Evolutionary conservation across 1,284 basidiomycete species (phyloP), one percentile per base, ranked within the genome.

Genomic region (Moesziomyces sp.): DNA sequence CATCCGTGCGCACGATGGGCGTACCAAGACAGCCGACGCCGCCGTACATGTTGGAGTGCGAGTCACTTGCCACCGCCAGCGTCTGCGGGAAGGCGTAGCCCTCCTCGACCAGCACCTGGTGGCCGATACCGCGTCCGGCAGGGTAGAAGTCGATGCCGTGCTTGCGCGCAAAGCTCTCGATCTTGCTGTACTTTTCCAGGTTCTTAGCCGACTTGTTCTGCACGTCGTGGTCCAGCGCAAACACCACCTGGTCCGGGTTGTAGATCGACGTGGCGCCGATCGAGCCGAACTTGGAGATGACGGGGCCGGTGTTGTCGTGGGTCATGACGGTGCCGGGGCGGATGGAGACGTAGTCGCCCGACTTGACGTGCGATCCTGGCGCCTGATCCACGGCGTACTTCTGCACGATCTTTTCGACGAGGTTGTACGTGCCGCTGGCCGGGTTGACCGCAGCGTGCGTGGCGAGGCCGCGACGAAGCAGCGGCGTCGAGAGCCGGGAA

Each of bases 341-440:
- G 85, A 99, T 97, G 92, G 97, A 97, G 52, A 99, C 94, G 90
- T 98, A 99, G 90, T 99, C 97, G 35, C 97, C 97, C 28, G 95
- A 92, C 79, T 89, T 90, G 74, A 98, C 93, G 42, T 78, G 73
- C 48, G 78, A 76, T 11, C 66, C 59, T 26, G 88, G 87, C 80
- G 92, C 91, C 14, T 94, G 87, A 58, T 91, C 94, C 40, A 99
- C 93, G 0, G 96, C 92, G 87, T 98, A 97, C 82, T 91, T 93
- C 85, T 99, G 95, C 0, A 99, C 95, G 73, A 99, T 91, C 87
- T 99, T 99, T 86, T 99, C 97, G 81, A 99, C 93, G 77, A 94
- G 87, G 0, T 66, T 74, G 62, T 53, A 68, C 26, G 64, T 60
- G 30, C 64, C 70, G 43, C 46, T 52, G 18, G 70, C 58, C 5